Percentiles rank a stretch among this genome's conserved stretches.
Evolutionary conservation across 768 basidiomycete genomes (phyloP).

Genomic region (Russula sp.): DNA sequence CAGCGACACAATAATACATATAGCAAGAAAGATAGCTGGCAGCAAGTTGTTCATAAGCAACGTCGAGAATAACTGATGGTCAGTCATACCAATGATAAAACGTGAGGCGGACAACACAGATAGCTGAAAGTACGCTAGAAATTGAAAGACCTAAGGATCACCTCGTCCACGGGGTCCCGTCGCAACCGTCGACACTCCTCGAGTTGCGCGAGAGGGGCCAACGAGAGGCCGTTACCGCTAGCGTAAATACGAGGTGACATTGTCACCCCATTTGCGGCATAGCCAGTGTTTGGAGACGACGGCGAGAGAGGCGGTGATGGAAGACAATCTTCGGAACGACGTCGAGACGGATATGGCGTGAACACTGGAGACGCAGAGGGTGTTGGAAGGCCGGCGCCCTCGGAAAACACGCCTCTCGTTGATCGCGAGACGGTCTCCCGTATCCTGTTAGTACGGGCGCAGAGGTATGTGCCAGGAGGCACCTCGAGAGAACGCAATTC

Average conservation of each 20-base stretch:
- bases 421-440: conserved; percentile 24
- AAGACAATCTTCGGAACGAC: background rate
- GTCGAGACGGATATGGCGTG: conserved; percentile 6
- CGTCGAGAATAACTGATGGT: background rate
- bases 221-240: conserved; percentile 5
- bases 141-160: conserved; percentile 15
- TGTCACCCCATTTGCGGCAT: background rate
- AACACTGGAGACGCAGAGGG: background rate
- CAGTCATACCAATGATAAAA: background rate
- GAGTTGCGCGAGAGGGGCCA: conserved; percentile 19
- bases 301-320: conserved; percentile 2
- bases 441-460: conserved; percentile 43
- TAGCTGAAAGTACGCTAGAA: background rate
- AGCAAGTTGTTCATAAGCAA: background rate
- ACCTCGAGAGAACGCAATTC: conserved; percentile 47
- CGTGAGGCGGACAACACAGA: background rate
- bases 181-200: conserved; percentile 13
- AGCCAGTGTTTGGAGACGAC: background rate
- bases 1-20: conserved; percentile 4
- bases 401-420: conserved; percentile 8
- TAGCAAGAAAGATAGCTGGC: background rate
- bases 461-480: conserved; percentile 56
- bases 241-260: background rate
- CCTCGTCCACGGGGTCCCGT: conserved; percentile 18
- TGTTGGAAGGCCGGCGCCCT: background rate